These are phyloP conservation scores for Cutaneotrichosporon cutaneum DNA, from an alignment of 1,284 basidiomycete genomes.

Conservation along the genomic window DNA sequence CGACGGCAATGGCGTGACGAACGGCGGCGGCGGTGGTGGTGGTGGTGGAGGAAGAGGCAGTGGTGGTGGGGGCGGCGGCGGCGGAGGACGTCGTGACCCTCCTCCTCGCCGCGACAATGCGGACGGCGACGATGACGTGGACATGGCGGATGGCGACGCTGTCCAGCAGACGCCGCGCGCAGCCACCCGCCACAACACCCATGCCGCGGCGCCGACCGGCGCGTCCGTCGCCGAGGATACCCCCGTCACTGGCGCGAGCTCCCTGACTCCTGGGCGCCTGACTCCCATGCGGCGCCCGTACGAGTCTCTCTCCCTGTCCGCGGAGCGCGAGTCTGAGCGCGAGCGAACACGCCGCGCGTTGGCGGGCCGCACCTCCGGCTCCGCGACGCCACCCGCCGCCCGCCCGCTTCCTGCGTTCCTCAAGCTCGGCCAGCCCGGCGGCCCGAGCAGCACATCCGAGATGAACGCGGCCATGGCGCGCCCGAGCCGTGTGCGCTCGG, in stretches of 20 bases:
- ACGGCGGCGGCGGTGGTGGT: slow-evolving; percentile 16
- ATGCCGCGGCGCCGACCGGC: not conserved
- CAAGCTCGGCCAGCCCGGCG: slow-evolving; percentile 15
- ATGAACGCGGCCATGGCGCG: slow-evolving; percentile 24
- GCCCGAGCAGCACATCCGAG: slow-evolving; percentile 17
- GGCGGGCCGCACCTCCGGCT: not conserved
- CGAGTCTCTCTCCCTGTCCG: not conserved
- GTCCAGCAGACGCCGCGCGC: slow-evolving; percentile 13
- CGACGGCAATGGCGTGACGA: slow-evolving; percentile 6
- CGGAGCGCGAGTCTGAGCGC: not conserved
- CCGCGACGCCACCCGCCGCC: slow-evolving; percentile 6
- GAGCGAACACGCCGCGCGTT: not conserved
- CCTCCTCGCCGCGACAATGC: slow-evolving; percentile 17
- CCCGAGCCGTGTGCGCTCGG: not conserved
- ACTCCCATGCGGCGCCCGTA: not conserved
- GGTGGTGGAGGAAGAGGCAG: slow-evolving; percentile 18
- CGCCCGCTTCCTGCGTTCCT: slow-evolving; percentile 19
- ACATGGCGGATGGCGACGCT: slow-evolving; percentile 7
- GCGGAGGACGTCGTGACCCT: slow-evolving; percentile 18
- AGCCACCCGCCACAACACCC: not conserved
- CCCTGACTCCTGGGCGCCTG: not conserved
- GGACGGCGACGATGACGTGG: slow-evolving; percentile 20
- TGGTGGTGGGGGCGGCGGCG: slow-evolving; percentile 20
- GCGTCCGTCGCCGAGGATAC: not conserved
- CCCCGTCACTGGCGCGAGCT: not conserved